phyloP scores from a whole-genome alignment of 192 early-diverging fungal species.

The Coemansia sp. region DNA sequence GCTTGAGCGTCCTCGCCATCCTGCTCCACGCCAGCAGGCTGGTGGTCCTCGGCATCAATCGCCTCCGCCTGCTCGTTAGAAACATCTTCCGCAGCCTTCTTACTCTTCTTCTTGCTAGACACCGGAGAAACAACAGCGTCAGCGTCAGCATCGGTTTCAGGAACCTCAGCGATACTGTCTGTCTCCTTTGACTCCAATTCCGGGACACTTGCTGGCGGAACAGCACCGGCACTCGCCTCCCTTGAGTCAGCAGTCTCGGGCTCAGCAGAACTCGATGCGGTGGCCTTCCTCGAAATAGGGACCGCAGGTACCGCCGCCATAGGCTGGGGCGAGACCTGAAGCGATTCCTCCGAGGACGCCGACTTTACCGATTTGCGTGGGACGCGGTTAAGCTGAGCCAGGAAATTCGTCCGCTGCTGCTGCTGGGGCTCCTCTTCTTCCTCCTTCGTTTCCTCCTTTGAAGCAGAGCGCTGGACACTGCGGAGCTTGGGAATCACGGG shows the following conservation, averaged over 20 bases:
- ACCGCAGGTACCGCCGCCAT: constrained; percentile 18
- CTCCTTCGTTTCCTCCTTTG: constrained; percentile 22
- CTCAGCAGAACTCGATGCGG: constrained; percentile 6
- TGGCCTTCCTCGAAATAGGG: constrained; percentile 21
- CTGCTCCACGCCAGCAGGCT: background rate
- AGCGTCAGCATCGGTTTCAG: background rate
- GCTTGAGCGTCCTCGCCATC: background rate
- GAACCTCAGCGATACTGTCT: background rate
- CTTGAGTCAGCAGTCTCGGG: background rate
- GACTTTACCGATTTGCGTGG: constrained; percentile 30
- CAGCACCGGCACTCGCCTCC: background rate
- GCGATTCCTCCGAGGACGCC: constrained; percentile 26
- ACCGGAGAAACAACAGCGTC: background rate
- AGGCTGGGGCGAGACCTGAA: constrained; percentile 10
- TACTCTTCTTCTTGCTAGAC: background rate
- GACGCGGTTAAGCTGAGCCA: constrained; percentile 43
- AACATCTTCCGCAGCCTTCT: constrained; percentile 1
- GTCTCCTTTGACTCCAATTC: background rate
- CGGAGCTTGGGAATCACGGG: constrained; percentile 49
- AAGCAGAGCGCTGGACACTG: constrained; percentile 35
- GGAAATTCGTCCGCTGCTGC: constrained; percentile 40
- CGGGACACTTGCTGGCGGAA: background rate
- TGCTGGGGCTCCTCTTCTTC: constrained; percentile 25
- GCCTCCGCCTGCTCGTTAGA: background rate
- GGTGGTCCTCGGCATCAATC: background rate